A percentile compares a stretch with the other conserved stretches of the same genome.
phyloP scores from a whole-genome alignment of 1,139 yeast species.

The Trichomonascaceae sp. region DNA sequence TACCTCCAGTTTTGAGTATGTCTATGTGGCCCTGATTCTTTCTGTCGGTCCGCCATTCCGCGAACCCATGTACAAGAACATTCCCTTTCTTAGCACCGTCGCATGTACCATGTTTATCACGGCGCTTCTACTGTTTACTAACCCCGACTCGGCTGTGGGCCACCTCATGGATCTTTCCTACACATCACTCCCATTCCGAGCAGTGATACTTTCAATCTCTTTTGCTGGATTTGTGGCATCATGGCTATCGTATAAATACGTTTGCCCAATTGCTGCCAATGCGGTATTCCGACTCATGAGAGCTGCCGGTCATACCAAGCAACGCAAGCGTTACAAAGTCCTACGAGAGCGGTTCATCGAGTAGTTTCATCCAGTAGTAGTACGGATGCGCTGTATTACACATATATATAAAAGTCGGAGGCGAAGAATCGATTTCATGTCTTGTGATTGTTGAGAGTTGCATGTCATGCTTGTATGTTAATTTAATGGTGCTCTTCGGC shows the following conservation, averaged over 20 bases:
- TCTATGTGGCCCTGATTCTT: slow-evolving; percentile 64
- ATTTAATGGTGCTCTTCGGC: slow-evolving; percentile 2
- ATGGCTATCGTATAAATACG: slow-evolving; percentile 31
- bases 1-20: slow-evolving; percentile 78
- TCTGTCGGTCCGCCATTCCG: slow-evolving; percentile 96
- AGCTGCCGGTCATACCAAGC: slow-evolving; percentile 16
- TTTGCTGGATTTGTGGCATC: slow-evolving; percentile 38
- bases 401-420: no score
- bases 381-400: no score
- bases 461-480: no score
- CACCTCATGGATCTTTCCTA: slow-evolving; percentile 62
- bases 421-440: no score
- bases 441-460: no score
- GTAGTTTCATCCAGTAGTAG: no score
- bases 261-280: slow-evolving; percentile 24
- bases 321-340: slow-evolving; percentile 25
- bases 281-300: slow-evolving; percentile 19
- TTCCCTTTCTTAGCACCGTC: slow-evolving; percentile 58
- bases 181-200: slow-evolving; percentile 40
- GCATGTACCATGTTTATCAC: slow-evolving; percentile 38
- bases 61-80: slow-evolving; percentile 54
- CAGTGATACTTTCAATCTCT: slow-evolving; percentile 35
- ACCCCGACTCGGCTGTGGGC: slow-evolving; percentile 42
- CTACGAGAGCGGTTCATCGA: slow-evolving; percentile 11
- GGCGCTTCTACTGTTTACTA: slow-evolving; percentile 14